Conservation (phyloP, 257 asterid genomes). For the Nicotiana otophora region DNA sequence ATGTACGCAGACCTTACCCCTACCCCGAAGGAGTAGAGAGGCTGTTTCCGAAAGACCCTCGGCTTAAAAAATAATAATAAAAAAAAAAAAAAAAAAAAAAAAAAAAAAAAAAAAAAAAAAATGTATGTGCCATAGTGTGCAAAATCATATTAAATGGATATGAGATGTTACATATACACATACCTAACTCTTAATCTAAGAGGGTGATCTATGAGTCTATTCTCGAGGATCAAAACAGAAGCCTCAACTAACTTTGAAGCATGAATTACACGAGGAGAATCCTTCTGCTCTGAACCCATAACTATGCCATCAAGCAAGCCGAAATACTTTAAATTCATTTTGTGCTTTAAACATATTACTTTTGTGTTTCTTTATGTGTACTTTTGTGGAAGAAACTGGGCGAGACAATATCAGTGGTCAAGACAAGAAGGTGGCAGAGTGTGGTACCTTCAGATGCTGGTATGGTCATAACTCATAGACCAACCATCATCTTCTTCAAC, state of each 20-base stretch:
- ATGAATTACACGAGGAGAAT: neutral
- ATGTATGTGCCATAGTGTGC: too few species aligned
- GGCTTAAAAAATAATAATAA: too few species aligned
- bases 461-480: neutral
- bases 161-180: neutral
- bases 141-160: neutral
- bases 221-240: constrained; percentile 1
- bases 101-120: too few species aligned
- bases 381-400: neutral
- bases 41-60: too few species aligned
- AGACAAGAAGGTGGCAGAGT: neutral
- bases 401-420: neutral
- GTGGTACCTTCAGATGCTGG: neutral
- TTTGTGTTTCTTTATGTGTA: neutral
- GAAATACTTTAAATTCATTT: neutral
- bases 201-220: neutral
- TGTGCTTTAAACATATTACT: neutral
- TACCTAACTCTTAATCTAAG: neutral
- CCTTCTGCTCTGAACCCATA: neutral
- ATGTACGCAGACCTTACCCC: too few species aligned
- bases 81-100: too few species aligned
- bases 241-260: constrained; percentile 2
- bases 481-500: neutral
- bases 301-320: neutral
- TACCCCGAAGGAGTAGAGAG: too few species aligned